Conservation (phyloP, 2,329 filamentous ascomycete genomes). For the Pyrenophora teres region DNA sequence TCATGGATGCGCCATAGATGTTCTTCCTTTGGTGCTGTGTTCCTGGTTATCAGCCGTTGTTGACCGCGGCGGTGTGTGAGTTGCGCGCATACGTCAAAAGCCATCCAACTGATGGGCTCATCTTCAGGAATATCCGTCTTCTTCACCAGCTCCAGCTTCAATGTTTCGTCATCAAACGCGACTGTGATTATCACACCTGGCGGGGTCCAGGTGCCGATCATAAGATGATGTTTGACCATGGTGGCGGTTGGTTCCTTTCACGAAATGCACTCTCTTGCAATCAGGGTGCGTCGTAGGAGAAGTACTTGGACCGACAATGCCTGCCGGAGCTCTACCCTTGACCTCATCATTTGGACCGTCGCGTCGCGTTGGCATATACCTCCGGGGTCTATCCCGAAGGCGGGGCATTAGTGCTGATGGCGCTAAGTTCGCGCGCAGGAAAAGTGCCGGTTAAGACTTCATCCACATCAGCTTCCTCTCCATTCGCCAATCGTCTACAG, state of each 20-base stretch:
- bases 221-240: constrained; percentile 82
- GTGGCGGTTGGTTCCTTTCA: constrained; percentile 8
- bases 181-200: constrained; percentile 90
- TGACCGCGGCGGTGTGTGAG: neutral
- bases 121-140: constrained; percentile 79
- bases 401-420: constrained; percentile 22
- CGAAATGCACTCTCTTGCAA: neutral
- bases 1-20: constrained; percentile 89
- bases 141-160: constrained; percentile 76
- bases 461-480: constrained; percentile 30
- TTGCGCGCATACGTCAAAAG: constrained; percentile 70
- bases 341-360: constrained; percentile 4
- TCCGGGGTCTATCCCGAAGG: constrained; percentile 24
- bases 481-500: constrained; percentile 61
- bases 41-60: constrained; percentile 19
- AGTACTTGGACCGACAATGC: neutral
- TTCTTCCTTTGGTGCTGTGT: constrained; percentile 76
- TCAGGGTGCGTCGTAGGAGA: neutral
- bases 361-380: constrained; percentile 17
- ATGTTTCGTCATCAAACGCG: constrained; percentile 80
- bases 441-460: constrained; percentile 33
- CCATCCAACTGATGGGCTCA: constrained; percentile 93
- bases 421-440: constrained; percentile 11
- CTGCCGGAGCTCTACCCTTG: neutral
- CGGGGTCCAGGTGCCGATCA: constrained; percentile 90